Base-by-base conservation (phyloP, 2,329 filamentous ascomycete species). In the Aspergillus thermomutatus region DNA sequence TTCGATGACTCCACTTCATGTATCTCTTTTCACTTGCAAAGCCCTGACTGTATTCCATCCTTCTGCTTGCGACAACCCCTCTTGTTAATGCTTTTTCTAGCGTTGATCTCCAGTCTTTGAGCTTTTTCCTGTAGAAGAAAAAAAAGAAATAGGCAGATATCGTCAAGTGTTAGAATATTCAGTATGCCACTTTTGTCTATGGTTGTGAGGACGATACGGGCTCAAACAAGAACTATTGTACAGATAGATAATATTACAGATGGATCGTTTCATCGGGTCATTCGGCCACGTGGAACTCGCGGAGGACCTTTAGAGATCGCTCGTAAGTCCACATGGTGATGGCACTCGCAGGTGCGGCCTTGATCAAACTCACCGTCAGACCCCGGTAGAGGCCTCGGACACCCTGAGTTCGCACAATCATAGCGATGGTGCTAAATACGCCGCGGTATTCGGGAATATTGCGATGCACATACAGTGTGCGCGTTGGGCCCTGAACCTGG, bases 271-370 rank as follows among this genome's bases (percentile, higher is more conserved):
- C 50, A 26, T 28, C 28, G 4, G 9, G 34, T 58, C 51, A 65
- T 11, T 52, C 48, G 43, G 61, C 66, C 9, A 71, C 34, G 23
- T 73, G 71, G 53, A 70, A 65, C 46, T 74, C 71, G 56, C 77
- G 74, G 60, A 93, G 77, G 23, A 85, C 63, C 51, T 79, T 82
- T 76, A 97, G 77, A 19, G 83, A 83, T 68, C 87, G 80, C 77
- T 96, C 92, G 74, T 96, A 97, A 1, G 91, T 95, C 91, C 92
- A 97, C 81, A 97, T 90, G 0, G 92, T 97, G 31, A 96, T 85
- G 6, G 92, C 91, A 72, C 90, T 94, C 27, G 90, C 87, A n/a
- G 94, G 94, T 23, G 93, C 94, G 31, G 93, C 91, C 79, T 99
- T 99, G 64, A 97, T 72, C 69, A 99, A 76, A 72, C 92, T 93